Evolutionary conservation across 345 rosid species (phyloP), one percentile per base, ranked within the genome.

Genomic region (Linum usitatissimum): DNA sequence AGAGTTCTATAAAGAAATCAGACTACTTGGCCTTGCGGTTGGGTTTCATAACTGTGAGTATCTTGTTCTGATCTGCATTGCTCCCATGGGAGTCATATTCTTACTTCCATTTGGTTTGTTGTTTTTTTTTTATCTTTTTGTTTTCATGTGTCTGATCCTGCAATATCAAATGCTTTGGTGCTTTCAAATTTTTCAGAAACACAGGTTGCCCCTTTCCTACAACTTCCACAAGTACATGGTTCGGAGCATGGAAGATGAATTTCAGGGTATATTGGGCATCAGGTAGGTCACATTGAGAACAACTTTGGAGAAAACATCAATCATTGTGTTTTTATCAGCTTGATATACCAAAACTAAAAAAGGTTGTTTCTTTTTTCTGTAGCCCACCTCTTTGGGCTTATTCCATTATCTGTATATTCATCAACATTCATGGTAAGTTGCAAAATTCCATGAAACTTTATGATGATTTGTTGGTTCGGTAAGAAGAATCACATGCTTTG

Each of bases 211-310:
- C 57, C 82, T 69, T 66, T 86, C 96, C 54, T 86, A 91, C 76
- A 75, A 86, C 78, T 91, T 91, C 76, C 98, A 86, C 63, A 81
- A 73, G 66, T 91, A 91, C 61, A 91, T 88, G 95, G 96, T 88
- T 17, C 84, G 96, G 39, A 88, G 95, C 73, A 91, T 91, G 98
- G 98, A 91, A 78, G 95, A 91, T n/a, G 98, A 91, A 67, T 85
- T 88, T 68, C 96, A 88, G n/a, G 98, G 96, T 65, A 86, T 91
- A 57, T 80, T 91, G 65, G 98, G 96, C 39, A 88, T 88, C 48
- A 86, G 96, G 96, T 88, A 74, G 57, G 68, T 62, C 36, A 18
- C 59, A 42, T 42, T 45, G 51, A 6, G 51, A 45, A 45, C 3
- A 0, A 10, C 51, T 12, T 45, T 45, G 51, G 0, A 7, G 51